phyloP scores from a whole-genome alignment of 768 basidiomycete species.

The Boletus barrowsii region DNA sequence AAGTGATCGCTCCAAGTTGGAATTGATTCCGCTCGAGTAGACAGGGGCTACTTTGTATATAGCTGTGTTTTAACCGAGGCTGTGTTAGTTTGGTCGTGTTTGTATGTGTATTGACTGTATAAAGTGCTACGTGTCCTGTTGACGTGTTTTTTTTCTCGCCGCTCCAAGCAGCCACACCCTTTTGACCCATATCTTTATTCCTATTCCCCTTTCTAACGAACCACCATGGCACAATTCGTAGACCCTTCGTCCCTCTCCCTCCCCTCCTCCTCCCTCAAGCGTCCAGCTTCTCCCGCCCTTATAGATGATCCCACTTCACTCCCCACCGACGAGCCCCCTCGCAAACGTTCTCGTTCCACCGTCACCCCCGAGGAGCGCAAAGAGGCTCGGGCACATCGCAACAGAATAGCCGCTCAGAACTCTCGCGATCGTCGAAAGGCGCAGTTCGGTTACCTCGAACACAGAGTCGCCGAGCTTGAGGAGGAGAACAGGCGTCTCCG shows the following conservation, averaged over 20 bases:
- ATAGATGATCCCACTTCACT: conserved; percentile 7
- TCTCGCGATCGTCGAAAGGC: conserved; percentile 88
- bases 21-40: conserved; percentile 1
- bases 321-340: conserved; percentile 47
- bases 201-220: neutral
- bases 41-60: neutral
- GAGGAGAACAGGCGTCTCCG: conserved; percentile 79
- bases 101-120: conserved; percentile 24
- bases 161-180: conserved; percentile 18
- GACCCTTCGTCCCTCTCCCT: conserved; percentile 40
- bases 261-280: conserved; percentile 32
- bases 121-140: conserved; percentile 30
- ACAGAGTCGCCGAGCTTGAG: conserved; percentile 68
- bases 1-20: neutral
- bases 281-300: conserved; percentile 29
- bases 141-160: conserved; percentile 22
- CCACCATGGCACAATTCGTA: conserved; percentile 31
- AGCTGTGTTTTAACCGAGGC: neutral
- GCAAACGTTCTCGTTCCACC: conserved; percentile 71
- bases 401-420: conserved; percentile 92
- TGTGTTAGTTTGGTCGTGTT: conserved; percentile 19
- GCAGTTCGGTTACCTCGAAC: conserved; percentile 69
- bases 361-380: conserved; percentile 72
- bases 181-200: conserved; percentile 25
- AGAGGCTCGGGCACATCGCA: conserved; percentile 86